Evolutionary conservation across 352 stramenopile species (phyloP), one percentile per base, ranked within the genome.

Genomic region (Pythium rhizo-oryzae): DNA sequence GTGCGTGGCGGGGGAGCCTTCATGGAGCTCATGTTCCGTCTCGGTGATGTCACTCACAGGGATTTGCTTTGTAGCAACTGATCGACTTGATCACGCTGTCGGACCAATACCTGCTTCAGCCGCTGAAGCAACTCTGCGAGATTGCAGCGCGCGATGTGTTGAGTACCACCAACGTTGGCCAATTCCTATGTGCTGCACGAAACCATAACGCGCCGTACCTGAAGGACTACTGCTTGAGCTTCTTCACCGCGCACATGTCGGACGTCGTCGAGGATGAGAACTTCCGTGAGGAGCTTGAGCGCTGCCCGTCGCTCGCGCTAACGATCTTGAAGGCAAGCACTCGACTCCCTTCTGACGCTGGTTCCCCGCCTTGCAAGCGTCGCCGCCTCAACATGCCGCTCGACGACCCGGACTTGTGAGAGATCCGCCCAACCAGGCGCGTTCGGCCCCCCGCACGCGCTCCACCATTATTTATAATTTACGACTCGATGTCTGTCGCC

Each of bases 151-250:
- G 85, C 41, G 82, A 92, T 24, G 74, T 92, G 47, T 63, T 96
- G 41, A 86, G 79, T 47, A 77, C 92, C 59, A 84, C 76, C 63
- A 93, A 93, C 54, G 69, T 93, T 53, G 84, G 82, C n/a, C 80
- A 82, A 30, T 92, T 96, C 35, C 69, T 96, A 49, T 90, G 75
- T 67, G 88, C 88, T 35, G 86, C 88, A 21, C 85, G 93, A 63
- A 92, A 91, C 55, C 93, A 90, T 76, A 91, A 93, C 59, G 88
- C 88, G n/a, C 70, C 74, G 61, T 94, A 84, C 67, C 63, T 96
- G 65, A 92, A 93, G 64, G 88, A 96, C 44, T 88, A 81, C 67
- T 96, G 88, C 63, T 66, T 96, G 50, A 84, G 74, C 50, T 93
- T 86, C 63, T 92, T 94, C 64, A 81, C 91, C 50, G 73, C 87